These are phyloP conservation scores for Primulina eburnea DNA, from an alignment of 257 asterid species.

Conservation along the genomic window DNA sequence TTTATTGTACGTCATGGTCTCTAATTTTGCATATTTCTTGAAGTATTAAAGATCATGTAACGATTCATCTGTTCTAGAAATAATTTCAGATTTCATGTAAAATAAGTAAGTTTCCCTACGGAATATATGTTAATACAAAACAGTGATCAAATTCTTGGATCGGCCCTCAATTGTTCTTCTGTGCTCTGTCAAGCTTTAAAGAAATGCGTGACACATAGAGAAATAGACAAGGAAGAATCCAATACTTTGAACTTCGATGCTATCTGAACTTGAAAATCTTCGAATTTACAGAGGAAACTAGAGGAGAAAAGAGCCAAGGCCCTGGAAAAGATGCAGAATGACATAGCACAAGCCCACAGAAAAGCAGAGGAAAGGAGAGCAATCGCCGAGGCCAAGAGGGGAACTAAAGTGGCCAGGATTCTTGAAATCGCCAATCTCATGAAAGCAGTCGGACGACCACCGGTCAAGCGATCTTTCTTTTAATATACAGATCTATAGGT, in stretches of 20 bases:
- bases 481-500: slow-evolving; percentile 16
- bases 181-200: neutral
- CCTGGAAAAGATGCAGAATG: slow-evolving; percentile 84
- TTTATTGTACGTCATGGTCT: neutral
- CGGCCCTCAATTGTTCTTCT: neutral
- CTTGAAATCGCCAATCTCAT: slow-evolving; percentile 72
- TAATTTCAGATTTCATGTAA: too few species aligned
- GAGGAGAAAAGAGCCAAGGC: slow-evolving; percentile 86
- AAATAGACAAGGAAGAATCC: neutral
- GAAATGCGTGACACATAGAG: too few species aligned
- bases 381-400: slow-evolving; percentile 85
- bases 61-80: too few species aligned
- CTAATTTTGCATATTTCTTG: neutral
- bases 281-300: slow-evolving; percentile 59
- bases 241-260: neutral
- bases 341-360: slow-evolving; percentile 65
- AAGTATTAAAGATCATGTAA: too few species aligned
- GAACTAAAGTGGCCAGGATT: slow-evolving; percentile 57
- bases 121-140: too few species aligned
- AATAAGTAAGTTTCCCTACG: too few species aligned
- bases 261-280: neutral
- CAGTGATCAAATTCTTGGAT: too few species aligned
- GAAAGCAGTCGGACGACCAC: slow-evolving; percentile 90
- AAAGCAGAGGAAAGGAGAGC: slow-evolving; percentile 96
- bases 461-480: slow-evolving; percentile 79